Evolutionary conservation across 2,329 filamentous ascomycete genomes (phyloP).

Genomic region (Aspergillus alliaceus): DNA sequence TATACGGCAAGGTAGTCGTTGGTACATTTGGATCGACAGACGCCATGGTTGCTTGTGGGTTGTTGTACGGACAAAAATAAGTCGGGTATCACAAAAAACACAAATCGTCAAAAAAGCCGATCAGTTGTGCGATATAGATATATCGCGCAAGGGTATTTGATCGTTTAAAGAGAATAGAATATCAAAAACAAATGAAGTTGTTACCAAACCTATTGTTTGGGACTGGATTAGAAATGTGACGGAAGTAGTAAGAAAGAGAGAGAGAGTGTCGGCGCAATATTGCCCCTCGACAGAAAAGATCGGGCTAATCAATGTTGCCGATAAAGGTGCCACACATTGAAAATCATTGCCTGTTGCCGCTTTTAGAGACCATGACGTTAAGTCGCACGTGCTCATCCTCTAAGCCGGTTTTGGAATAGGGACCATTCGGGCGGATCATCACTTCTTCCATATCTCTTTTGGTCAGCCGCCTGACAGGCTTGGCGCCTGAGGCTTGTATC

Average conservation of each 20-base stretch:
- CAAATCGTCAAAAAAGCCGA: not conserved
- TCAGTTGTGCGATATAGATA: conserved; percentile 1
- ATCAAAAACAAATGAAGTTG: not conserved
- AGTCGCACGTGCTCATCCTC: conserved; percentile 5
- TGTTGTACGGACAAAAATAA: not conserved
- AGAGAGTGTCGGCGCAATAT: not conserved
- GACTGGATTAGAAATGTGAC: not conserved
- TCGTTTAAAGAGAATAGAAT: not conserved
- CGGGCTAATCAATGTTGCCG: conserved; percentile 11
- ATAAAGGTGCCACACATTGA: conserved; percentile 9
- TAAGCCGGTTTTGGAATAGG: not conserved
- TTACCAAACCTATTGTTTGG: not conserved
- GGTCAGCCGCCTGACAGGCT: not conserved
- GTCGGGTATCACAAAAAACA: conserved; percentile 3
- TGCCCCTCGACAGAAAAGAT: conserved; percentile 7
- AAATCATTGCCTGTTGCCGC: conserved; percentile 17
- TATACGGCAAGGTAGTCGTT: conserved; percentile 70
- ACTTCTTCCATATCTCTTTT: not conserved
- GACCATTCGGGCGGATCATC: not conserved
- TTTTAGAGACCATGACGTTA: conserved; percentile 22
- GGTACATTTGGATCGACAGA: conserved; percentile 5
- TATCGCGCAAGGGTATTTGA: not conserved
- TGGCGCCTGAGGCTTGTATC: conserved; percentile 16
- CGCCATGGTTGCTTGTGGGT: not conserved
- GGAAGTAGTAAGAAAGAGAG: not conserved